Evolutionary conservation across 176 grass and related monocot species (phyloP).

Genomic region (Carex myosuroides): DNA sequence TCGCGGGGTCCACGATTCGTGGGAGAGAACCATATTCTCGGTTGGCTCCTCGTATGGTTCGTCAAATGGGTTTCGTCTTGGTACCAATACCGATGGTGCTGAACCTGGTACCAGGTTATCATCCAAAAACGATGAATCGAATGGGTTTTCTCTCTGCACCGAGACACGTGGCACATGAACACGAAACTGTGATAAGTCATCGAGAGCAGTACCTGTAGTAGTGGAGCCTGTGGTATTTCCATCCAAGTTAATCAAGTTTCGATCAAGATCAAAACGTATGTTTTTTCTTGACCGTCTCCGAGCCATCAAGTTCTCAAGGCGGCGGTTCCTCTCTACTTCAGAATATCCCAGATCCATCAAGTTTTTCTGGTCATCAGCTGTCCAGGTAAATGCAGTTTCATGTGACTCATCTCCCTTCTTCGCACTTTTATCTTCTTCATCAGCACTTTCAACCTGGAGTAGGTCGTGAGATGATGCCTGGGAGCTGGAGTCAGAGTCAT

Average conservation of each 20-base stretch:
- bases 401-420: slow-evolving; percentile 42
- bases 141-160: slow-evolving; percentile 66
- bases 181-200: slow-evolving; percentile 46
- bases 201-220: slow-evolving; percentile 21
- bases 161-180: slow-evolving; percentile 46
- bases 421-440: slow-evolving; percentile 31
- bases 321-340: slow-evolving; percentile 83
- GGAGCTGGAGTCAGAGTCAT: slow-evolving; percentile 48
- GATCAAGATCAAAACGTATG: slow-evolving; percentile 55
- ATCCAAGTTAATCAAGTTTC: slow-evolving; percentile 37
- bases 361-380: slow-evolving; percentile 90
- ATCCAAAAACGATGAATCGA: slow-evolving; percentile 59
- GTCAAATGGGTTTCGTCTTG: slow-evolving; percentile 71
- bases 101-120: slow-evolving; percentile 64
- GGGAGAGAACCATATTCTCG: slow-evolving; percentile 18
- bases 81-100: slow-evolving; percentile 70
- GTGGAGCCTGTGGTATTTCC: slow-evolving; percentile 7
- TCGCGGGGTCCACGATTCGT: slow-evolving; percentile 30
- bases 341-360: slow-evolving; percentile 90
- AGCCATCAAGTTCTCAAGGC: slow-evolving; percentile 84
- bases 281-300: slow-evolving; percentile 82
- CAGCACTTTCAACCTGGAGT: slow-evolving; percentile 51
- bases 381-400: slow-evolving; percentile 70
- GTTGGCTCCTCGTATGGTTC: slow-evolving; percentile 43
- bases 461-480: slow-evolving; percentile 38